Conservation (phyloP, 2,329 filamentous ascomycete genomes). For the Exophiala aquamarina region DNA sequence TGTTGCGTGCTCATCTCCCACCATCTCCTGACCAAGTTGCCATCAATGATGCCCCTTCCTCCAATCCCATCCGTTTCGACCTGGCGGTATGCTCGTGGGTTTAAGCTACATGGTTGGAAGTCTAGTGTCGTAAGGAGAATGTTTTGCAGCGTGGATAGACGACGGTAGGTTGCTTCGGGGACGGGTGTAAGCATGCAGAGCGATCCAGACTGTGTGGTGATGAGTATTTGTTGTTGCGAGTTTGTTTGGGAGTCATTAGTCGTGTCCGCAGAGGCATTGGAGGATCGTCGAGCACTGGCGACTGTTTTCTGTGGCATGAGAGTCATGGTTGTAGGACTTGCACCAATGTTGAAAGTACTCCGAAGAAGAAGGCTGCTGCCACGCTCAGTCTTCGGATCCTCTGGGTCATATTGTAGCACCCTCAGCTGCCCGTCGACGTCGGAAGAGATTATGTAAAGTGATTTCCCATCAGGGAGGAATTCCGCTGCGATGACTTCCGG, state of each 20-base stretch:
- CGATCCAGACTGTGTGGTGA: slow-evolving; percentile 73
- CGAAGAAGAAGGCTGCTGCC: slow-evolving; percentile 84
- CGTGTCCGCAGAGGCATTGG: slow-evolving; percentile 35
- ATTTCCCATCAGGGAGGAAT: slow-evolving; percentile 81
- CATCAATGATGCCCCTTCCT: slow-evolving; percentile 72
- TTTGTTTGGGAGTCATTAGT: slow-evolving; percentile 1
- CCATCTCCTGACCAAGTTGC: slow-evolving; percentile 72
- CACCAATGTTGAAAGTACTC: slow-evolving; percentile 83
- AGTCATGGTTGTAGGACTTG: slow-evolving; percentile 71
- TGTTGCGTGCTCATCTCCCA: slow-evolving; percentile 71
- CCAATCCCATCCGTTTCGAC: slow-evolving; percentile 49
- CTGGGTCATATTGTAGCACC: slow-evolving; percentile 89
- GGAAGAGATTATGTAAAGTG: slow-evolving; percentile 77
- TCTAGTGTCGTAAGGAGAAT: slow-evolving; percentile 73
- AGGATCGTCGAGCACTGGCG: slow-evolving; percentile 29
- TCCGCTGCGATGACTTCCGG: slow-evolving; percentile 80
- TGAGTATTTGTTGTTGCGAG: slow-evolving; percentile 43
- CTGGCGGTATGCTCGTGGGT: slow-evolving; percentile 75
- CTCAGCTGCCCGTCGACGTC: slow-evolving; percentile 86
- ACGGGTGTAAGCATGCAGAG: slow-evolving; percentile 76
- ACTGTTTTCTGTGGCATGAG: slow-evolving; percentile 60
- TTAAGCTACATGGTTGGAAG: slow-evolving; percentile 75
- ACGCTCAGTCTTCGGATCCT: slow-evolving; percentile 90
- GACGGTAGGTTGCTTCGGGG: slow-evolving; percentile 76
- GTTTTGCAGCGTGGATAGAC: slow-evolving; percentile 75